Base-by-base conservation (phyloP, 345 rosid species). In the Barbarea vulgaris region DNA sequence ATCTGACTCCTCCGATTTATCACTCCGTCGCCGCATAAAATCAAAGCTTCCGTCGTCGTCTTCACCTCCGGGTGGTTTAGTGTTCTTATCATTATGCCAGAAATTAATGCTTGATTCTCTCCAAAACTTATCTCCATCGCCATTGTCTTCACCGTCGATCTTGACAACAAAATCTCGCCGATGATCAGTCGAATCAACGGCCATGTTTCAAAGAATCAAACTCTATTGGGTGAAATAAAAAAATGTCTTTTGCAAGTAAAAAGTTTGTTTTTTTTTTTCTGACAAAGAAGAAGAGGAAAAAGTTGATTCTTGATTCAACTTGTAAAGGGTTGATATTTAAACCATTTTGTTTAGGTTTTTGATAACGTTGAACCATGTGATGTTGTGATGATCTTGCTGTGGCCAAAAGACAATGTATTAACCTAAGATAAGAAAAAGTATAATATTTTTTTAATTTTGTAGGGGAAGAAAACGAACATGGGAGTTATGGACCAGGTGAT, bases 21-120 rank as follows among this genome's bases (percentile, higher is more conserved):
- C 76, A 13, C 54, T 56, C 1, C 19, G 51, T 9, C 64, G 64
- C 52, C 31, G 81, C 81, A 50, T 77, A 64, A 78, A 83, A 46
- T 84, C 83, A 64, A 80, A 83, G 54, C 80, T 65, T 59, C 81
- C 83, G 11, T 70, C 73, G 39, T 70, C 41, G 62, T 18, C 59
- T 15, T 25, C 58, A 47, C 46, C 27, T 21, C 55, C 67, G 4
- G 39, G 7, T 51, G 39, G 10, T 55, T 75, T 75, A 50, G 3
- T 42, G 28, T 27, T 79, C 31, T 79, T 73, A 30, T 61, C 67
- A 63, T 81, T 84, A 2, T 66, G 57, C 81, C 81, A 76, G 39
- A 87, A 87, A 61, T 77, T 89, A 70, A 82, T 83, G 71, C 93
- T 89, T 19, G 91, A 75, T 14, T 72, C 96, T 69, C 93, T 84